Evolutionary conservation across 306 rosid genomes (phyloP), one percentile per base, ranked within the genome.

Genomic region (Begonia masoniana): DNA sequence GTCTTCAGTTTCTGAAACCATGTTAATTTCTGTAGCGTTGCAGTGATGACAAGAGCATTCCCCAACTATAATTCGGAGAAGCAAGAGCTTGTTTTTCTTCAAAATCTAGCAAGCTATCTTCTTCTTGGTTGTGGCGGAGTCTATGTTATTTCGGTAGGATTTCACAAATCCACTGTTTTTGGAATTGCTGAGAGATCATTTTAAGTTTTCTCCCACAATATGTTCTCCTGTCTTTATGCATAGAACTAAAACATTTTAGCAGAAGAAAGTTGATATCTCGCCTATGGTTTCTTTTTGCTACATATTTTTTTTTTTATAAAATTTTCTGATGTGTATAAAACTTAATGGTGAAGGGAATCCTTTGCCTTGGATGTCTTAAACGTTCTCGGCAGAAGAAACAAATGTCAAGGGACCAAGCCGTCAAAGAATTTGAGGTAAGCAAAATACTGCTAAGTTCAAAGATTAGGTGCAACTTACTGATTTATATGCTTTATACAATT

Each of bases 31-130:
- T 65, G 15, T 70, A 87, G 96, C 31, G 81, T 74, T 58, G 96
- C 87, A 36, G 82, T 83, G 50, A 83, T 87, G 96, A 83, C 96
- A 43, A 81, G 94, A 69, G 96, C 96, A 59, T 83, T 71, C 64
- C 84, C 89, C 4, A 60, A 71, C 56, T 65, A 67, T 50, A 12
- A 6, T 31, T 51, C 67, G 47, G 60, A 71, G 52, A 62, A 15
- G 54, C 13, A 43, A 55, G 62, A 19, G 15, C 68, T 83, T 43
- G 61, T 83, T 70, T 67, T 76, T 65, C 77, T 87, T 61, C 84
- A 83, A 67, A 62, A 56, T 69, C 61, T 81, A 70, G 74, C 94
- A 1, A 69, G 94, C 70, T 80, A 76, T 81, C 51, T 78, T 72
- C 94, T 87, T 60, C 71, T 87, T 66, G 67, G 69, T 64, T 83